Evolutionary conservation across 2,329 filamentous ascomycete genomes (phyloP).

Genomic region (Sphaerostilbella broomeana): DNA sequence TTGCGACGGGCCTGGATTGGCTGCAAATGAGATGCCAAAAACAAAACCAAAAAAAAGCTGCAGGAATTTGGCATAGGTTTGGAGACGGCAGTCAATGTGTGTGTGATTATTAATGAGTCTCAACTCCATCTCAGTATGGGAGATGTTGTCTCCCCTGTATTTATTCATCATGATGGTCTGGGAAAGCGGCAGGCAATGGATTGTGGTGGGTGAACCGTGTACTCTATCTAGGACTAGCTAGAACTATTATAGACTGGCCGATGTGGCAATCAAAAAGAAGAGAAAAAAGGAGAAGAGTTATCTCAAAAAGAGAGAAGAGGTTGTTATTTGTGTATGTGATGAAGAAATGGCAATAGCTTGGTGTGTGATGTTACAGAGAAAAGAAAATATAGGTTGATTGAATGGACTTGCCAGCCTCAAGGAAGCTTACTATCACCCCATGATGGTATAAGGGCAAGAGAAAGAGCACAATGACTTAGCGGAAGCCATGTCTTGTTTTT

Average conservation of each 20-base stretch:
- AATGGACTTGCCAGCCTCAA: too few relatives aligned
- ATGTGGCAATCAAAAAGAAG: conserved; percentile 5
- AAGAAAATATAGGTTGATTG: too few relatives aligned
- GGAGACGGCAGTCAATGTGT: conserved; percentile 1
- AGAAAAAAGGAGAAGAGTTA: not conserved
- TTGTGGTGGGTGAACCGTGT: conserved; percentile 6
- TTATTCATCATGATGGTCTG: conserved; percentile 9
- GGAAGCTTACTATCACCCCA: too few relatives aligned
- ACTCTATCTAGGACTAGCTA: conserved; percentile 13
- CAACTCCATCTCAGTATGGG: conserved; percentile 14
- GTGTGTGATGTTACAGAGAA: too few relatives aligned
- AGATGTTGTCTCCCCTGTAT: conserved; percentile 9
- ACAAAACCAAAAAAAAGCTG: not conserved
- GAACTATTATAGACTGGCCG: conserved; percentile 11
- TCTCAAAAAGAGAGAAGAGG: not conserved
- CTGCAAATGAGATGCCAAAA: conserved; percentile 1
- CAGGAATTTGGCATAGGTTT: not conserved
- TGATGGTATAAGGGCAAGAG: too few relatives aligned
- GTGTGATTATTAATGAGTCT: conserved; percentile 12
- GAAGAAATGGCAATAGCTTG: too few relatives aligned
- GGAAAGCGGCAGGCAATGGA: conserved; percentile 4
- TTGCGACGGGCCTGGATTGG: conserved; percentile 10
- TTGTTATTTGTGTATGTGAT: too few relatives aligned
- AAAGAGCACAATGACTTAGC: too few relatives aligned
- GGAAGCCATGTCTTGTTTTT: too few relatives aligned